Conservation (phyloP, 805 yeast species). For the Pichia thaimueangensis region DNA sequence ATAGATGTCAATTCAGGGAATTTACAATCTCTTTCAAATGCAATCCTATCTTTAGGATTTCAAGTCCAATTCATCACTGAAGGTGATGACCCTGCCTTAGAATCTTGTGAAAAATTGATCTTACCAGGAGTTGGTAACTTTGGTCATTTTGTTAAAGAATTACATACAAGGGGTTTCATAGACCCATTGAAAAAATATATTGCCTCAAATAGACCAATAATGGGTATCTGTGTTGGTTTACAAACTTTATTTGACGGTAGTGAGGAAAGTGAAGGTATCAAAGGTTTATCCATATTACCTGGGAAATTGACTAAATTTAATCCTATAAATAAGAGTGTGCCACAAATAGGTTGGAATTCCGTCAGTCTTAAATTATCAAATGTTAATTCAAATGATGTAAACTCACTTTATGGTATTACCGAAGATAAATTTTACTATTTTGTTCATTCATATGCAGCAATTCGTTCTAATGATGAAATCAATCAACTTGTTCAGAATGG, state of each 20-base stretch:
- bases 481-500: slow-evolving; percentile 27
- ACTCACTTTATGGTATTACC: slow-evolving; percentile 54
- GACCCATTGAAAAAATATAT: slow-evolving; percentile 64
- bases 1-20: slow-evolving; percentile 95
- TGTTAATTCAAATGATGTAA: background rate
- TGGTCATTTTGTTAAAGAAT: slow-evolving; percentile 82
- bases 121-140: slow-evolving; percentile 97
- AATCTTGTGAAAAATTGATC: slow-evolving; percentile 51
- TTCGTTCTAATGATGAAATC: slow-evolving; percentile 33
- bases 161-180: slow-evolving; percentile 54
- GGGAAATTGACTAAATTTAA: slow-evolving; percentile 57
- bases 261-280: slow-evolving; percentile 56
- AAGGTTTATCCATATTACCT: slow-evolving; percentile 57
- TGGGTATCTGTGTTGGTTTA: slow-evolving; percentile 98
- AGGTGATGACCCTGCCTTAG: slow-evolving; percentile 45
- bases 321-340: slow-evolving; percentile 68
- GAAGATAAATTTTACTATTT: slow-evolving; percentile 75
- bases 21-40: slow-evolving; percentile 81
- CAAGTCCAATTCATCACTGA: slow-evolving; percentile 54
- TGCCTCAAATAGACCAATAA: slow-evolving; percentile 70
- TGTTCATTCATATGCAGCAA: slow-evolving; percentile 90
- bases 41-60: slow-evolving; percentile 73
- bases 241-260: slow-evolving; percentile 77
- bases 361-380: slow-evolving; percentile 1
- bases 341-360: slow-evolving; percentile 93